Base-by-base conservation (phyloP, 306 rosid genomes). In the Prinsepia uniflora region DNA sequence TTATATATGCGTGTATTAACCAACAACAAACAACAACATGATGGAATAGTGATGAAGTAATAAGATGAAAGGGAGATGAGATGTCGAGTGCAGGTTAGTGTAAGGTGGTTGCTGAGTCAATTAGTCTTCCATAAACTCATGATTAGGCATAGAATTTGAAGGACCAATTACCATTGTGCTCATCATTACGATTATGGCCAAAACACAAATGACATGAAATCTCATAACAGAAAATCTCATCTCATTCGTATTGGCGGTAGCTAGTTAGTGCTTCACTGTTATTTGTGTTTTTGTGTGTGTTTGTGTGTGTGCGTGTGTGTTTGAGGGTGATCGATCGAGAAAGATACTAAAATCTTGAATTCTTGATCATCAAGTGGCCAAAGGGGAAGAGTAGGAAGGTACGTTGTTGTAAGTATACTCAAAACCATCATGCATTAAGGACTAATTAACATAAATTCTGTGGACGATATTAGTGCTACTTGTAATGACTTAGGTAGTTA, bases 41-140 rank as follows among this genome's bases (percentile, higher is more conserved):
- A 69, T 30, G 36, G 36, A 30, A 30, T 30, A 69, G 73, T 69
- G 52, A 54, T 22, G 17, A 43, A 41, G 63, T 30, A 69, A 60
- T 69, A 54, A 69, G 64, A 69, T 69, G 64, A 69, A 55, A 30
- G 64, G 11, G 49, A 71, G 74, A 57, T 71, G 66, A 71, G 75
- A 71, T 58, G 75, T 71, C 75, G 20, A 80, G 77, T 72, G 84
- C 69, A 76, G 78, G 84, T 81, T 68, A 81, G 84, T 76, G 74
- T 67, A 72, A 63, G 72, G 81, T 81, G 59, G 84, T 81, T 81
- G 81, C 46, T 39, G 15, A n/a, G 74, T 81, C 84, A 67, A 81
- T 72, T 76, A 62, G 75, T 70, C 72, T 67, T 77, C 68, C 52
- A 30, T 59, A 72, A 42, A 30, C 10, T 59, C 72, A 81, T 81